Conservation (phyloP, 495 filamentous ascomycete species). For the Poronia punctata region DNA sequence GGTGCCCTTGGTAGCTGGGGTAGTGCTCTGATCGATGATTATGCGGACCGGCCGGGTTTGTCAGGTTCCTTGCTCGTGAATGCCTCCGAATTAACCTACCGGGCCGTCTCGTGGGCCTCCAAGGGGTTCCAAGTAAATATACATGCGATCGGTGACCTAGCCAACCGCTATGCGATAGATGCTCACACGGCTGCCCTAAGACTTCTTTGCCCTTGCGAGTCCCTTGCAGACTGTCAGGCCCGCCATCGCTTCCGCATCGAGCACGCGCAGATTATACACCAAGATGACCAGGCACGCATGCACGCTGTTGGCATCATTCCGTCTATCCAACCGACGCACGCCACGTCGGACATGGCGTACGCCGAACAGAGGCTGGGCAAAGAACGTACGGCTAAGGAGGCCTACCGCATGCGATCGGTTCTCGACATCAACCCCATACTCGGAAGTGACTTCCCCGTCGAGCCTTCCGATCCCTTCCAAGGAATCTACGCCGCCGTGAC, state of each 20-base stretch:
- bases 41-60: conserved; percentile 48
- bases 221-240: conserved; percentile 36
- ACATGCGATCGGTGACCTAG: conserved; percentile 59
- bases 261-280: conserved; percentile 58
- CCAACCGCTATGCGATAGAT: conserved; percentile 51
- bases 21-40: conserved; percentile 55
- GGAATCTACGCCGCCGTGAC: conserved; percentile 58
- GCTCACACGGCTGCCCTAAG: conserved; percentile 42
- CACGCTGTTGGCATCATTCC: conserved; percentile 51
- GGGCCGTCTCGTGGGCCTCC: conserved; percentile 43
- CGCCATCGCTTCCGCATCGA: conserved; percentile 54
- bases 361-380: conserved; percentile 48
- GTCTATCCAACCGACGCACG: conserved; percentile 62
- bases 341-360: conserved; percentile 57
- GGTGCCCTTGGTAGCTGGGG: conserved; percentile 60
- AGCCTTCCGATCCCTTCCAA: conserved; percentile 52
- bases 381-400: conserved; percentile 39
- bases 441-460: conserved; percentile 61
- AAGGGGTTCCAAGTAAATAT: conserved; percentile 53
- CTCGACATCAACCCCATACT: conserved; percentile 41
- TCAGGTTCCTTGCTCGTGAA: conserved; percentile 56
- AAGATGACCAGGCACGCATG: conserved; percentile 51
- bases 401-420: conserved; percentile 53
- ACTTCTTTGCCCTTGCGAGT: conserved; percentile 36
- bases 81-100: conserved; percentile 39